Evolutionary conservation across 2,329 filamentous ascomycete genomes (phyloP), one percentile per base, ranked within the genome.

Genomic region (Calonectria leucothoes): DNA sequence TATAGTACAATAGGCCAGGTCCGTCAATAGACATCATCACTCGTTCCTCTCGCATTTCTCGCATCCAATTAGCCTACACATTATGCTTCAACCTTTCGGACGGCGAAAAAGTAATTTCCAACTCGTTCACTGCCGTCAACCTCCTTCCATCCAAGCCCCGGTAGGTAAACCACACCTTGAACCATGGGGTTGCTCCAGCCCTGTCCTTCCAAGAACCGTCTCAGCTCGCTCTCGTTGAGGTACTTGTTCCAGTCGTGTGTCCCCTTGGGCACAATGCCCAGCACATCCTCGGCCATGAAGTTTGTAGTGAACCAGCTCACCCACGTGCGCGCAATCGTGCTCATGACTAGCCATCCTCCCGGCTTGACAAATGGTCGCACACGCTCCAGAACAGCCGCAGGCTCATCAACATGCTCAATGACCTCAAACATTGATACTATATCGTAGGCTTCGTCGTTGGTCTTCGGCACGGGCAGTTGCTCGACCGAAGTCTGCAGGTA

Each of bases 231-330:
- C 76, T 94, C 94, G 82, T 98, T 97, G 77, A 99, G 93, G 85
- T 98, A 99, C 87, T 98, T 98, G 75, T 89, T 89, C 97, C 97
- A 99, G 83, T 98, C 95, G 85, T 99, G 97, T 59, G 97, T 99
- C 2, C 97, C 97, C 76, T 91, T 91, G 12, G 97, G 97, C 70
- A 99, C 97, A 74, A 98, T 95, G 6, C 94, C 89, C 82, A 98
- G 80, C 71, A 98, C 82, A 85, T 97, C 94, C 86, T 99, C 97
- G 0, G 97, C 97, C 75, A 98, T 89, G 29, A 98, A 87, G 81
- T 98, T 98, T 3, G 97, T 99, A 15, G 96, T 95, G 59, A 98
- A 85, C 93, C 95, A 99, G 78, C 94, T 97, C 74, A 92, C 92
- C 90, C 94, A 94, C 1, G 95, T 98, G 75, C 97, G 89, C 65